Conservation (phyloP, 441 rosid genomes). For the Cnidoscolus chayamansa region DNA sequence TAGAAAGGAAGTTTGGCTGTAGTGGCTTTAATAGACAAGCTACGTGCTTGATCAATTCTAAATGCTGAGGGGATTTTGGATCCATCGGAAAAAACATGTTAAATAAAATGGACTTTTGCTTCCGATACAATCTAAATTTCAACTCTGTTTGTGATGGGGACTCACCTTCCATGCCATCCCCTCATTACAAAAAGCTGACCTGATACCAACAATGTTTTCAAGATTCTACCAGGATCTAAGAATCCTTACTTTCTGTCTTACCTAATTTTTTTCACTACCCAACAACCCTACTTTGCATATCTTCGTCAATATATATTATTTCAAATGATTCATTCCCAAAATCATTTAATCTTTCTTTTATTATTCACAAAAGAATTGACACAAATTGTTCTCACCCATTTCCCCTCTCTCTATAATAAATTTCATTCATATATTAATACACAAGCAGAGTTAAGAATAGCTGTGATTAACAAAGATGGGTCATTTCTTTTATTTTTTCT, state of each 20-base stretch:
- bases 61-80: conserved; percentile 29
- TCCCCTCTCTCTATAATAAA: no score
- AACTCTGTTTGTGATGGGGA: conserved; percentile 18
- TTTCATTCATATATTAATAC: no score
- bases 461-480: neutral
- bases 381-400: no score
- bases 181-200: conserved; percentile 15
- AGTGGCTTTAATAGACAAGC: conserved; percentile 45
- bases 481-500: conserved; percentile 16
- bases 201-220: conserved; percentile 21
- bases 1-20: conserved; percentile 36
- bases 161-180: neutral
- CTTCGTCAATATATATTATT: no score
- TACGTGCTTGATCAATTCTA: conserved; percentile 31
- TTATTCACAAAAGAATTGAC: no score
- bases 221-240: conserved; percentile 18
- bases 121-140: conserved; percentile 25
- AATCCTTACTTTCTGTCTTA: neutral
- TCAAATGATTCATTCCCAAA: no score
- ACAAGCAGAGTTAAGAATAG: no score
- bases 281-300: neutral
- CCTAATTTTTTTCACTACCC: neutral
- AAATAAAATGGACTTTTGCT: conserved; percentile 24
- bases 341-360: no score
- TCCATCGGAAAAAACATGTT: conserved; percentile 25